Evolutionary conservation across 176 grass and related monocot species (phyloP).

Genomic region (Eremochloa ophiuroides): DNA sequence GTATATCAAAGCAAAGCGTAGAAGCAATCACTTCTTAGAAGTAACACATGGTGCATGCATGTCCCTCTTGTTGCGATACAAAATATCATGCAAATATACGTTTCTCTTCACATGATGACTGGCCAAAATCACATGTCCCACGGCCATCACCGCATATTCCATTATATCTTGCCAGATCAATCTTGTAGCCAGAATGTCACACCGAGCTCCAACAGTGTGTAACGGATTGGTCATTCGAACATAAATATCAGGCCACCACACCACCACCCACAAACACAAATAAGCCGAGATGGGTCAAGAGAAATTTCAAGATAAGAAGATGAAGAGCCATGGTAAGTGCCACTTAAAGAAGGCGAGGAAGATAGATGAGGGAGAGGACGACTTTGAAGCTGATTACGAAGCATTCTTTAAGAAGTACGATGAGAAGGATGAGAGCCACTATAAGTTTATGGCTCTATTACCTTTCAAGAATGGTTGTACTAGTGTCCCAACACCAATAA

Average conservation of each 20-base stretch:
- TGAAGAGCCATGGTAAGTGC: neutral
- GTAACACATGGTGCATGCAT: neutral
- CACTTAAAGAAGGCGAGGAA: neutral
- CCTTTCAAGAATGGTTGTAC: neutral
- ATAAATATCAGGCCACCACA: neutral
- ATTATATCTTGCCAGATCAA: neutral
- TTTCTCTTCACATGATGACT: neutral
- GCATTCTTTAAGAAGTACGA: conserved; percentile 2
- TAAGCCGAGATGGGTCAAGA: neutral
- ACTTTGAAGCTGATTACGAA: conserved; percentile 41
- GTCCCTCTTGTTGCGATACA: neutral
- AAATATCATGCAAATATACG: neutral
- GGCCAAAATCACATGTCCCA: neutral
- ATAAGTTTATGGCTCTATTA: neutral
- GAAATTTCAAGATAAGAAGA: neutral
- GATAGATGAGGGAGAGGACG: neutral
- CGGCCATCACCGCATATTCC: neutral
- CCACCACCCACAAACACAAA: neutral
- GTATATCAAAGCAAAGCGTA: neutral
- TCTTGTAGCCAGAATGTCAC: neutral
- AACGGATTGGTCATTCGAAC: neutral
- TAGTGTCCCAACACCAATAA: neutral
- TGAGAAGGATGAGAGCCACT: conserved; percentile 11
- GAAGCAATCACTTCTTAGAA: neutral
- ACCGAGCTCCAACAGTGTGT: neutral